A percentile compares a stretch with the other conserved stretches of the same genome.
phyloP scores from a whole-genome alignment of 345 rosid genomes.

The Ceriops tagal region DNA sequence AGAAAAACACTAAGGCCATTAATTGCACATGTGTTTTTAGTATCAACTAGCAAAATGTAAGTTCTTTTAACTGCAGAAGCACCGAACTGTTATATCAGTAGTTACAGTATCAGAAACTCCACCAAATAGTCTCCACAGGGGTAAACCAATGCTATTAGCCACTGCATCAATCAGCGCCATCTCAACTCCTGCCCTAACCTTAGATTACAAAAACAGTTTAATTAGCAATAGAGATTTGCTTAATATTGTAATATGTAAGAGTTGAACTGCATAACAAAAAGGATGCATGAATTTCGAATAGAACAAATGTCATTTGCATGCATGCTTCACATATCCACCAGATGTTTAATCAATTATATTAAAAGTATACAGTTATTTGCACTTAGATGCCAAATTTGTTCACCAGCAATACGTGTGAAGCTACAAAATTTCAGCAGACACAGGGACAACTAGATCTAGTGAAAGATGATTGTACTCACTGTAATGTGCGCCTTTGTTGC shows the following conservation, averaged over 20 bases:
- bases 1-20: no score
- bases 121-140: conserved; percentile 85
- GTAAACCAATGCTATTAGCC: conserved; percentile 61
- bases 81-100: conserved; percentile 84
- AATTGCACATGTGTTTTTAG: no score
- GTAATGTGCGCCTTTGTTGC: background rate
- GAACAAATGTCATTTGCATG: background rate
- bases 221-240: conserved; percentile 11
- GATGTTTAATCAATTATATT: background rate
- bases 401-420: background rate
- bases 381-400: background rate
- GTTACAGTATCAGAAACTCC: conserved; percentile 63
- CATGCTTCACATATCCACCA: background rate
- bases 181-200: conserved; percentile 91
- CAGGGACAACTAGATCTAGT: background rate
- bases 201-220: conserved; percentile 24
- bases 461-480: background rate
- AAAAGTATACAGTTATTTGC: background rate
- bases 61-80: conserved; percentile 22
- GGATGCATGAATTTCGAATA: background rate
- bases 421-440: background rate
- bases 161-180: conserved; percentile 92
- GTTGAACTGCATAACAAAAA: background rate
- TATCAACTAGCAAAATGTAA: background rate
- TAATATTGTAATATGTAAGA: background rate